These are phyloP conservation scores for Chrysoporthe cubensis DNA, from an alignment of 2,329 filamentous ascomycete species.

Conservation along the genomic window DNA sequence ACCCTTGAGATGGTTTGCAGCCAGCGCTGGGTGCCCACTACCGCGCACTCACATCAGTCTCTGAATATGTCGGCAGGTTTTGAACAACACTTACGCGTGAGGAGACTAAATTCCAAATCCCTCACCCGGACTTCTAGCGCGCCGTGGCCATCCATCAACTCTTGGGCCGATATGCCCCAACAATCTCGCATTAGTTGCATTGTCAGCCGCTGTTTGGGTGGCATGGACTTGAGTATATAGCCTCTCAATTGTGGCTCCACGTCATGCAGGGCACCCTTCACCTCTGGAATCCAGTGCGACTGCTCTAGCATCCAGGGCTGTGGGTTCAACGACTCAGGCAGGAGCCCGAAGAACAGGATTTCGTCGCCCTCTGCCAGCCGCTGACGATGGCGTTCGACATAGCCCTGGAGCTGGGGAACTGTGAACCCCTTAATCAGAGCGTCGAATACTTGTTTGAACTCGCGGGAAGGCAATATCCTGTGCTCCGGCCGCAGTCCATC, in stretches of 20 bases:
- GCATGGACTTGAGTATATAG: conserved; percentile 36
- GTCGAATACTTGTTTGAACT: conserved; percentile 47
- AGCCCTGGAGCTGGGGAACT: conserved; percentile 47
- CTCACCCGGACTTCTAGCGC: conserved; percentile 44
- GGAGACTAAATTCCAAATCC: conserved; percentile 46
- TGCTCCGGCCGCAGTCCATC: conserved; percentile 52
- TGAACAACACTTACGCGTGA: conserved; percentile 46
- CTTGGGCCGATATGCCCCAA: conserved; percentile 55
- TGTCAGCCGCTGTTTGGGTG: conserved; percentile 46
- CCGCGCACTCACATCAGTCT: conserved; percentile 4
- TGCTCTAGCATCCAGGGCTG: conserved; percentile 47
- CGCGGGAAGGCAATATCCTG: conserved; percentile 41
- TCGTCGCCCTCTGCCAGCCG: conserved; percentile 21
- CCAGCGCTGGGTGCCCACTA: conserved; percentile 43
- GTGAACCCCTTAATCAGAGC: conserved; percentile 52
- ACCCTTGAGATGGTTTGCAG: conserved; percentile 37
- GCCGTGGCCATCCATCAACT: conserved; percentile 49
- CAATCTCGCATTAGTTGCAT: conserved; percentile 50
- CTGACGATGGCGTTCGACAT: conserved; percentile 34
- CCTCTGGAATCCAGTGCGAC: conserved; percentile 48
- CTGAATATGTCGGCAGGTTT: background rate
- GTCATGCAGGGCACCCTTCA: conserved; percentile 28
- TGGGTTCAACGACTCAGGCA: conserved; percentile 3
- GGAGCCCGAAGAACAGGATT: background rate
- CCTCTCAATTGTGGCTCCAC: conserved; percentile 34